Conservation (phyloP, 257 asterid genomes). For the Fraxinus pennsylvanica region DNA sequence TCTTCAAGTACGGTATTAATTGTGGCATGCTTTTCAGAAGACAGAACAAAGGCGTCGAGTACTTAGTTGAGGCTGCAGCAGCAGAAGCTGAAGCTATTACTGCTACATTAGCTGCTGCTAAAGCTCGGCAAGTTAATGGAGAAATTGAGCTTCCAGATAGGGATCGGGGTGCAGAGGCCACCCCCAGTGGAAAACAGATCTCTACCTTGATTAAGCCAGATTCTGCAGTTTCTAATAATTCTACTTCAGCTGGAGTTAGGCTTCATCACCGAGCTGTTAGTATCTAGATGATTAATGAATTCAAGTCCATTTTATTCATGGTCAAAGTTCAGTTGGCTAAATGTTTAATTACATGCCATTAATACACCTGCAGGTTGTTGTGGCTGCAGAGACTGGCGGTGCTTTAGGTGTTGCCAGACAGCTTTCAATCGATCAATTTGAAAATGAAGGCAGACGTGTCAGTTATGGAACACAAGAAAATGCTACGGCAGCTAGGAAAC, state of each 20-base stretch:
- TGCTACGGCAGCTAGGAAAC: conserved; percentile 98
- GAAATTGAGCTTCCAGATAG: conserved; percentile 92
- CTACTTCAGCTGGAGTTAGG: conserved; percentile 88
- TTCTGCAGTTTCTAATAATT: conserved; percentile 59
- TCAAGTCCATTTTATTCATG: not conserved
- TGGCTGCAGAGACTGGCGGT: conserved; percentile 99
- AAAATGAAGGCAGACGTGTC: conserved; percentile 97
- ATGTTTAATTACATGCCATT: conserved; percentile 24
- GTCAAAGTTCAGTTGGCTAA: conserved; percentile 14
- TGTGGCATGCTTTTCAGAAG: conserved; percentile 47
- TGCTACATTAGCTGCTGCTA: conserved; percentile 97
- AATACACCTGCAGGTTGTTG: conserved; percentile 71
- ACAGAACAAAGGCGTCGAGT: conserved; percentile 88
- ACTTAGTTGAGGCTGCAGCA: conserved; percentile 96
- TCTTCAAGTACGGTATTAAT: conserved; percentile 21
- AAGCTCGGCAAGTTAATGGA: conserved; percentile 95
- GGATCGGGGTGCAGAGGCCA: conserved; percentile 96
- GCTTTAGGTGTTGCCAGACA: conserved; percentile 99
- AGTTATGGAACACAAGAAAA: conserved; percentile 98
- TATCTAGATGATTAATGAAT: conserved; percentile 32
- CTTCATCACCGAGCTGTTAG: conserved; percentile 99
- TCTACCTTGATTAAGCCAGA: conserved; percentile 81
- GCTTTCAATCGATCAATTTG: conserved; percentile 97
- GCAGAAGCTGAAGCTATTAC: conserved; percentile 99
- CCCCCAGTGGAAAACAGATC: conserved; percentile 89